These are phyloP conservation scores for Cercospora citrullina DNA, from an alignment of 2,329 filamentous ascomycete genomes.

Conservation along the genomic window DNA sequence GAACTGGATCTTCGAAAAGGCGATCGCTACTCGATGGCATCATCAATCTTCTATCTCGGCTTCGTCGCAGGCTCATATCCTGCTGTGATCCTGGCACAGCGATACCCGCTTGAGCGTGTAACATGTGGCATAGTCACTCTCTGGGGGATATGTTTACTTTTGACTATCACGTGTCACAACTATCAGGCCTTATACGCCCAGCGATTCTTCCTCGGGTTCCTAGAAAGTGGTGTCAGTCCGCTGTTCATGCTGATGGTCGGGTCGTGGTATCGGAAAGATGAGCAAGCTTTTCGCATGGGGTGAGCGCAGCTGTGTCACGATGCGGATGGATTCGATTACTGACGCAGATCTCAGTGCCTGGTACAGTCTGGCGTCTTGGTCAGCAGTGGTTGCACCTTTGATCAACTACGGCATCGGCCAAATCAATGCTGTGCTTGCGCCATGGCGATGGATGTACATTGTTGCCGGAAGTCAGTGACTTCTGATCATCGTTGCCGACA, in stretches of 20 bases:
- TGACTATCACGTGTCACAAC: neutral
- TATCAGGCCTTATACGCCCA: neutral
- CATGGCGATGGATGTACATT: constrained; percentile 38
- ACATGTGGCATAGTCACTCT: neutral
- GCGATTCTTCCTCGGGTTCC: constrained; percentile 42
- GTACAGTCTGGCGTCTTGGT: constrained; percentile 47
- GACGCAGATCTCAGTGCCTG: constrained; percentile 13
- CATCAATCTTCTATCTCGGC: constrained; percentile 53
- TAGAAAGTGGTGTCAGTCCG: constrained; percentile 58
- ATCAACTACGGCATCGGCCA: constrained; percentile 53
- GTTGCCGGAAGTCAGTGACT: neutral
- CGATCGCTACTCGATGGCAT: constrained; percentile 49
- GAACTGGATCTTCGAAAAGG: constrained; percentile 33
- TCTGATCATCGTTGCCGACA: neutral
- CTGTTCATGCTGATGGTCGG: constrained; percentile 57
- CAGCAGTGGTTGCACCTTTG: constrained; percentile 49
- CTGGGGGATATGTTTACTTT: neutral
- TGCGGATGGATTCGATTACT: neutral
- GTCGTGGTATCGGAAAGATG: constrained; percentile 32
- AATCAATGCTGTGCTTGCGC: constrained; percentile 42
- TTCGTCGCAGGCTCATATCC: constrained; percentile 53
- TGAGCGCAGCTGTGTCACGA: neutral
- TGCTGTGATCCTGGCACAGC: constrained; percentile 49
- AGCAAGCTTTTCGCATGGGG: constrained; percentile 35
- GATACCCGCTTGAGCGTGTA: neutral